Evolutionary conservation across 2,329 filamentous ascomycete genomes (phyloP), one percentile per base, ranked within the genome.

Genomic region (Stemphylium beticola): DNA sequence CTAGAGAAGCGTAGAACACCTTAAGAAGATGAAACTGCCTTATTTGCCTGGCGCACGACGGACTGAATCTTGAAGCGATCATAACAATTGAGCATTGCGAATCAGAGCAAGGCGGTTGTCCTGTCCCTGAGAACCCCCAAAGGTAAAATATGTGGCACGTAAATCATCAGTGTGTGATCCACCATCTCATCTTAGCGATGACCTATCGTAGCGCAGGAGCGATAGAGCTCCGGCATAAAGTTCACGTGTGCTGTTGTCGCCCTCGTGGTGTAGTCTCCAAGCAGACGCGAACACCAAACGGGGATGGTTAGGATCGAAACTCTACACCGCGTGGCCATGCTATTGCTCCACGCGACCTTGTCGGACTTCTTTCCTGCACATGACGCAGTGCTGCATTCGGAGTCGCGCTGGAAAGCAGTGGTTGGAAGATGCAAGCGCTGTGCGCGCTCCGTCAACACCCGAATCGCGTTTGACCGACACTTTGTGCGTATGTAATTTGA

Each of bases 301-400:
- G 26, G 11, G 12, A 18, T 26, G 18, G 10, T n/a, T 26, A 22
- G 42, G n/a, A 45, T 20, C 18, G 12, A 34, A 8, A 10, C 2
- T 10, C 2, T 10, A 34, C 15, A 40, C 18, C 38, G 38, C n/a
- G 20, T 41, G 12, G 38, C 1, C 38, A 24, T 29, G 26, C 20
- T 10, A n/a, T 32, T n/a, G 26, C 42, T 20, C 32, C 42, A 45
- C 20, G 36, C n/a, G 8, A 1, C 42, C 31, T 32, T 32, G 36
- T n/a, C 22, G 4, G 26, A 29, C 26, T 4, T 29, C 9, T 29
- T 29, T 8, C 7, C 26, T 4, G 18, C 49, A 44, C 22, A 49
- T 61, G 50, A 40, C 50, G 51, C 47, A 38, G 46, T 12, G 10
- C 15, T 34, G 9, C 46, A 42, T 40, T 32, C 39, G 40, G 43